Evolutionary conservation across 495 filamentous ascomycete species (phyloP).

Genomic region (Penicillium samsonianum): DNA sequence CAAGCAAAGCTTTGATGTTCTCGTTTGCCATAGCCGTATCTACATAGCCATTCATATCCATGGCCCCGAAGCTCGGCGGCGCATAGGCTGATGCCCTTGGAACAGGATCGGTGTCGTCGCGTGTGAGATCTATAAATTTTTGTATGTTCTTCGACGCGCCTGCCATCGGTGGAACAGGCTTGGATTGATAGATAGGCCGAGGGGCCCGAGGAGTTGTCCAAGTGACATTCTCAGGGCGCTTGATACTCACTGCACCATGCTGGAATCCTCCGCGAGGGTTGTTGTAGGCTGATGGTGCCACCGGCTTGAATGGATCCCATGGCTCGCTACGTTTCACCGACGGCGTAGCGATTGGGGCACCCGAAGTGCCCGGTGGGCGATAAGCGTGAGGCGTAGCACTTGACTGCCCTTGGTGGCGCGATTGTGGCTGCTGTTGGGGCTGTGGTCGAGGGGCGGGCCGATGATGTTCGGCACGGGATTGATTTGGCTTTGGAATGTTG

Average conservation of each 20-base stretch:
- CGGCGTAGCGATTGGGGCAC: slow-evolving; percentile 20
- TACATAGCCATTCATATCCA: slow-evolving; percentile 68
- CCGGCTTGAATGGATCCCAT: slow-evolving; percentile 48
- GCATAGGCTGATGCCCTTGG: neutral
- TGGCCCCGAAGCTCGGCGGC: slow-evolving; percentile 38
- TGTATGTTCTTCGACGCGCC: slow-evolving; percentile 41
- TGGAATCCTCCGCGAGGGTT: slow-evolving; percentile 33
- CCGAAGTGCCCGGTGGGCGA: slow-evolving; percentile 23
- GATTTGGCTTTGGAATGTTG: slow-evolving; percentile 53
- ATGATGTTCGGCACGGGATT: slow-evolving; percentile 52
- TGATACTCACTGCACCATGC: slow-evolving; percentile 42
- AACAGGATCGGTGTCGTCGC: slow-evolving; percentile 26
- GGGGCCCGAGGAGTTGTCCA: slow-evolving; percentile 44
- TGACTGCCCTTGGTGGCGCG: slow-evolving; percentile 16
- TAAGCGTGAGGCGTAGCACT: slow-evolving; percentile 20
- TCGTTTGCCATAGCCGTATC: slow-evolving; percentile 76
- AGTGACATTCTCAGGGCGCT: slow-evolving; percentile 44
- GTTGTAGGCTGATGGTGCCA: slow-evolving; percentile 44
- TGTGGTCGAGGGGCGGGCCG: slow-evolving; percentile 28
- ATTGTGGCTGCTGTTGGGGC: slow-evolving; percentile 22
- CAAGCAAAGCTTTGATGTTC: slow-evolving; percentile 83
- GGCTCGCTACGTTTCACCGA: slow-evolving; percentile 32
- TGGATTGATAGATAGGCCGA: slow-evolving; percentile 47
- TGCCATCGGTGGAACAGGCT: slow-evolving; percentile 33
- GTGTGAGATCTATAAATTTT: slow-evolving; percentile 49